Evolutionary conservation across 257 asterid species (phyloP), one percentile per base, ranked within the genome.

Genomic region (Petrea volubilis): DNA sequence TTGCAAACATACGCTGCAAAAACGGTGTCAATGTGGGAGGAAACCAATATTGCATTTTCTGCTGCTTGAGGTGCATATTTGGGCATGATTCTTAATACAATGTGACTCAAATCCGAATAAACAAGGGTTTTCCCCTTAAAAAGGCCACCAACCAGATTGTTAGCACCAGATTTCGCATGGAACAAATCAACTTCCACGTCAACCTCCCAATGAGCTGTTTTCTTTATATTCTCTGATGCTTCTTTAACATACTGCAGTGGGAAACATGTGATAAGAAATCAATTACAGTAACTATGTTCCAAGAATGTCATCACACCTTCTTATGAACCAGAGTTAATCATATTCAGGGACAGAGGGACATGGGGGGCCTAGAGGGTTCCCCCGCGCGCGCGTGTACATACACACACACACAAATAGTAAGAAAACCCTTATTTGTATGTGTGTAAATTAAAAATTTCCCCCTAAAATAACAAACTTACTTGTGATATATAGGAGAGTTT

Each of bases 21-120:
- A 67, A 95, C 97, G 1, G 98, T 86, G 81, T 95, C 99, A 43
- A 95, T 81, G 79, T 95, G 99, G 73, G 99, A 92, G 50, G 99
- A 95, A 68, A 95, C 93, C 33, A 95, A 93, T 77, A 95, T 95
- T 51, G 98, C 96, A 78, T 84, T 90, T 55, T 92, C 97, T 68
- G 64, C 87, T 40, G 96, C 96, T 78, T 88, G 93, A 49, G 91
- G 61, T 70, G 81, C 86, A 82, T 85, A 92, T 82, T 91, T 94
- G 51, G 99, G 98, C 66, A 69, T 73, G 80, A 95, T 83, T 82
- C 99, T 86, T 78, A 95, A 41, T 25, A 88, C 84, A 61, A 95
- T 53, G 67, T 95, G 99, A 80, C 80, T 74, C 82, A 95, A 80
- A 88, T 95, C 98, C 14, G 99, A 84, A 88, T 92, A 92, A 81